Evolutionary conservation across 148 eudicot genomes (phyloP), one percentile per base, ranked within the genome.

Genomic region (Silene latifolia): DNA sequence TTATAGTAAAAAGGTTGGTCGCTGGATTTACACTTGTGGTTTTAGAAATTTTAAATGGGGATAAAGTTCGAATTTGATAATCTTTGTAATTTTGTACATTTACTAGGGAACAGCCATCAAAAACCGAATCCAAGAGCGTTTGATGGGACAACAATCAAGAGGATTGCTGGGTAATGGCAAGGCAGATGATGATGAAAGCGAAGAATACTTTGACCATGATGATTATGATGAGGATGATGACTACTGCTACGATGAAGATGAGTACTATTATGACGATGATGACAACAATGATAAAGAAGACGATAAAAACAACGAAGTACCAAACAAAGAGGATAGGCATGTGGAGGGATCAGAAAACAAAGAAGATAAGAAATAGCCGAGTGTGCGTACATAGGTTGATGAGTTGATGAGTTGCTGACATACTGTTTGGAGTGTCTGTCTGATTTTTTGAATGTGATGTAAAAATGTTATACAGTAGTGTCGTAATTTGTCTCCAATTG

Each of bases 81-180:
- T 63, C 3, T 69, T 39, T 51, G 17, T 0, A n/a, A 15, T 32
- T 54, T 25, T 23, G 18, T 7, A 51, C 21, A 11, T 44, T 13
- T 58, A 67, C 51, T 63, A 82, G 85, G 85, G 86, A 71, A 83
- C 84, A 2, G 86, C 86, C 56, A 84, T 84, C 53, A 78, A 76
- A 56, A 84, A 78, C 54, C 77, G 84, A 72, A 74, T 84, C 67
- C 84, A 81, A 60, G 86, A 75, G 60, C 78, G 82, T 64, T 65
- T 84, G 56, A 75, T 61, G 78, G 79, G 85, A 18, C 85, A 82
- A 65, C 85, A 74, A 19, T 42, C 81, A n/a, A 68, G 71, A 69
- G 83, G 73, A 20, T 29, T 84, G 64, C 63, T 84, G 47, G 25
- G 47, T 23, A 75, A 84, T 46, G 85, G 82, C 17, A 54, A 54